Conservation (phyloP, 2,329 filamentous ascomycete species). For the Talaromyces verruculosus region DNA sequence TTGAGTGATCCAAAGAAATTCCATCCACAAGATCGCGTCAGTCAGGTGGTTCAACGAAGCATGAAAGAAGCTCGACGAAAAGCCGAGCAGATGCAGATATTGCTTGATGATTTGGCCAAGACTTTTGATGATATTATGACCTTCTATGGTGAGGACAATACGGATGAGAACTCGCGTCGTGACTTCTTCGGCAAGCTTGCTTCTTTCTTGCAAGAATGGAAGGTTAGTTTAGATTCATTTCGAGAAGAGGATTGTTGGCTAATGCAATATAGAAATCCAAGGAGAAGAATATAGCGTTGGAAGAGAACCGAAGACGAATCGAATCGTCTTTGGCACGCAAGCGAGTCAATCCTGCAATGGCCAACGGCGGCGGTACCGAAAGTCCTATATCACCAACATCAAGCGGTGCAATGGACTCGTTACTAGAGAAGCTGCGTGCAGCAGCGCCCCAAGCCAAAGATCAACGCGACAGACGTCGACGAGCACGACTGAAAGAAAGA, state of each 20-base stretch:
- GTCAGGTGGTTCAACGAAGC: conserved; percentile 81
- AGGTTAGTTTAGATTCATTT: conserved; percentile 48
- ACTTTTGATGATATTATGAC: conserved; percentile 94
- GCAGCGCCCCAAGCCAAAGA: conserved; percentile 88
- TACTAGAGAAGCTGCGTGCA: conserved; percentile 90
- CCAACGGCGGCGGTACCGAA: conserved; percentile 56
- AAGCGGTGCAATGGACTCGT: conserved; percentile 90
- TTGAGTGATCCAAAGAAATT: conserved; percentile 96
- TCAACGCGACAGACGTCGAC: conserved; percentile 80
- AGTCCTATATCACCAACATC: conserved; percentile 65
- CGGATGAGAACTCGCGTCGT: conserved; percentile 86
- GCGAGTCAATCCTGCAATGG: conserved; percentile 61
- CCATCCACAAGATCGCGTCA: conserved; percentile 93
- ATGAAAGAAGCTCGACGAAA: conserved; percentile 98
- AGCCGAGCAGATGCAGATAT: conserved; percentile 91
- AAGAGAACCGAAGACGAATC: conserved; percentile 80
- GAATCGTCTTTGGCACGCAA: conserved; percentile 93
- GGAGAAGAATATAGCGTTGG: conserved; percentile 82
- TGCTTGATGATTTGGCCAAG: conserved; percentile 87
- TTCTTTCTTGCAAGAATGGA: conserved; percentile 88
- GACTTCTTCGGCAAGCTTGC: conserved; percentile 96
- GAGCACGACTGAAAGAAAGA: conserved; percentile 83
- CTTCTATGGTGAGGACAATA: conserved; percentile 92
- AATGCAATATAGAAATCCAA: conserved; percentile 65
- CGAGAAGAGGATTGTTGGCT: not conserved